A percentile compares a stretch with the other conserved stretches of the same genome.
These are phyloP conservation scores for Rhizopus stolonifer DNA, from an alignment of 371 early-diverging fungal species.

Conservation along the genomic window DNA sequence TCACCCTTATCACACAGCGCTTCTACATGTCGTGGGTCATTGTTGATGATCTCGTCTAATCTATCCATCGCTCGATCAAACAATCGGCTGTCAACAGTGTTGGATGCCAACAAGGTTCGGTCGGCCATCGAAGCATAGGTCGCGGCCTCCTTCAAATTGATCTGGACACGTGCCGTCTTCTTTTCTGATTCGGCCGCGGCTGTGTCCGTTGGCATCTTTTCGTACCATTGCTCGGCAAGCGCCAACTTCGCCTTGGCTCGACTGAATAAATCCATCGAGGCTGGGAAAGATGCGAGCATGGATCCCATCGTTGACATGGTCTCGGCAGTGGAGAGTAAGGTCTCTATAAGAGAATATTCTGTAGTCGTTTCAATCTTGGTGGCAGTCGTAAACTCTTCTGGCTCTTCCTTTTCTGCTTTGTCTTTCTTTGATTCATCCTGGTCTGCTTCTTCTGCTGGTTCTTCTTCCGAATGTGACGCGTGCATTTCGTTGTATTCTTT, in stretches of 20 bases:
- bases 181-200: conserved; percentile 30
- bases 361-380: conserved; percentile 47
- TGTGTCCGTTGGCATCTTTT: conserved; percentile 9
- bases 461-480: neutral
- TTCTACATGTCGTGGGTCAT: conserved; percentile 58
- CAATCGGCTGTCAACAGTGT: conserved; percentile 46
- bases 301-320: conserved; percentile 52
- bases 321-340: conserved; percentile 37
- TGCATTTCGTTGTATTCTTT: conserved; percentile 29
- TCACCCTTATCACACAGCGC: conserved; percentile 74
- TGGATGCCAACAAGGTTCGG: conserved; percentile 49
- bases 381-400: conserved; percentile 29
- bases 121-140: conserved; percentile 59
- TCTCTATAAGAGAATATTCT: conserved; percentile 41
- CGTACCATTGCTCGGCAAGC: conserved; percentile 45
- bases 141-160: conserved; percentile 58
- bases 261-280: conserved; percentile 38
- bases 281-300: conserved; percentile 40
- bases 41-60: conserved; percentile 50
- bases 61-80: conserved; percentile 40
- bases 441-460: conserved; percentile 1
- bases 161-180: conserved; percentile 34
- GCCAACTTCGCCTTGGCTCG: conserved; percentile 33
- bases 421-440: neutral
- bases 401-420: conserved; percentile 5